Evolutionary conservation across 306 rosid species (phyloP).

Genomic region (Betula pendula): DNA sequence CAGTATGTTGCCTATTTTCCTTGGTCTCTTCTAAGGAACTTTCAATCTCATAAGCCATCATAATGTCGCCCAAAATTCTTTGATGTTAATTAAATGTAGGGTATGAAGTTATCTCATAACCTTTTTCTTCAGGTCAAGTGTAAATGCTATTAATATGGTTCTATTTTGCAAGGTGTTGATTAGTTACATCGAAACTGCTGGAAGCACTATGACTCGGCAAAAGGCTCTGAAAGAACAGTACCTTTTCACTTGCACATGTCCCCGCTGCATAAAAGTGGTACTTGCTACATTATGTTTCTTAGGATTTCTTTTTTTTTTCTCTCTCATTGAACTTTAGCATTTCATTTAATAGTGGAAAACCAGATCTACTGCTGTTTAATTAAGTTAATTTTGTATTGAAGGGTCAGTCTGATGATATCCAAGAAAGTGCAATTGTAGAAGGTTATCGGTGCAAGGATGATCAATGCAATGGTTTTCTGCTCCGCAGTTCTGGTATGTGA

Average conservation of each 20-base stretch:
- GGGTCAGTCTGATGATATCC: conserved; percentile 70
- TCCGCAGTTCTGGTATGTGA: conserved; percentile 65
- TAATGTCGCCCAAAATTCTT: neutral
- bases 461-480: conserved; percentile 77
- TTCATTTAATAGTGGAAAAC: conserved; percentile 16
- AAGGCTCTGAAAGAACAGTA: conserved; percentile 83
- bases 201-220: conserved; percentile 83
- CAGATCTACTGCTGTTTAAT: conserved; percentile 27
- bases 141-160: conserved; percentile 24
- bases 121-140: conserved; percentile 24
- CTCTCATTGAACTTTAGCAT: conserved; percentile 8
- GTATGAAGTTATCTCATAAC: conserved; percentile 7
- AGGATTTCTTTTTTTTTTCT: conserved; percentile 12
- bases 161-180: conserved; percentile 58
- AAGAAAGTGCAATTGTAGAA: conserved; percentile 80
- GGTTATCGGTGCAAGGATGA: conserved; percentile 76
- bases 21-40: neutral
- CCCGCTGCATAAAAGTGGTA: conserved; percentile 76
- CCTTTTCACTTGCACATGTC: conserved; percentile 72
- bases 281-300: conserved; percentile 26
- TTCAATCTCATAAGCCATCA: neutral
- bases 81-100: conserved; percentile 19
- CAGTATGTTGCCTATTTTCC: neutral
- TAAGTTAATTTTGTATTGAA: conserved; percentile 47
- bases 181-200: conserved; percentile 89